Evolutionary conservation across 345 rosid genomes (phyloP), one percentile per base, ranked within the genome.

Genomic region (Syzygium aromaticum): DNA sequence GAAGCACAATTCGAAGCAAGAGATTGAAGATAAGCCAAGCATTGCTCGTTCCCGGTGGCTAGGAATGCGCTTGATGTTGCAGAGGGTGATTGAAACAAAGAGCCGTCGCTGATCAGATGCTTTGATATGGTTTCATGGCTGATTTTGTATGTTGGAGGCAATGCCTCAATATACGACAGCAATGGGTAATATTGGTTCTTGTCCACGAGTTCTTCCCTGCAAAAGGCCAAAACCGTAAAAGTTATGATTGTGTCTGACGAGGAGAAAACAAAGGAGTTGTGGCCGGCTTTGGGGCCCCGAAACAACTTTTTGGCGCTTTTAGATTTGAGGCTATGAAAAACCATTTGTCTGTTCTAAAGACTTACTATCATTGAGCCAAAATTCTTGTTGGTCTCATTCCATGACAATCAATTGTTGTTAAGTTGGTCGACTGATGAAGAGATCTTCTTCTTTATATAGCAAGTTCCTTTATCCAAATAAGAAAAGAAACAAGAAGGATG

Each of bases 31-130:
- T 93, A 94, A 49, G 89, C 82, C 54, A 93, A 89, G 86, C 93
- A 90, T 15, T 88, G 86, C 27, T 51, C 22, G 51, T 95, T 94
- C 33, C 94, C 93, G 0, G 96, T 93, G 25, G 91, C 90, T 92
- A 94, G 92, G 86, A 90, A 94, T 2, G 93, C 96, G 52, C 89
- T 53, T 46, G 96, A 95, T 40, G 96, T 95, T 49, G 98, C 95
- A 4, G 96, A 91, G n/a, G 98, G 98, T 8, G 98, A 94, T 54
- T 92, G 93, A 90, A 88, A 94, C 77, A 93, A 84, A 1, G 95
- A 93, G 78, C 98, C 98, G 83, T 93, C 93, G 2, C 22, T 33
- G 28, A n/a, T 63, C 77, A 92, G 86, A 40, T 91, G 87, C 84
- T 86, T 86, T 15, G 67, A 43, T 82, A 90, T 87, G 1, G 77